These are phyloP conservation scores for Globisporangium ultimum DNA, from an alignment of 352 stramenopile species.

Conservation along the genomic window DNA sequence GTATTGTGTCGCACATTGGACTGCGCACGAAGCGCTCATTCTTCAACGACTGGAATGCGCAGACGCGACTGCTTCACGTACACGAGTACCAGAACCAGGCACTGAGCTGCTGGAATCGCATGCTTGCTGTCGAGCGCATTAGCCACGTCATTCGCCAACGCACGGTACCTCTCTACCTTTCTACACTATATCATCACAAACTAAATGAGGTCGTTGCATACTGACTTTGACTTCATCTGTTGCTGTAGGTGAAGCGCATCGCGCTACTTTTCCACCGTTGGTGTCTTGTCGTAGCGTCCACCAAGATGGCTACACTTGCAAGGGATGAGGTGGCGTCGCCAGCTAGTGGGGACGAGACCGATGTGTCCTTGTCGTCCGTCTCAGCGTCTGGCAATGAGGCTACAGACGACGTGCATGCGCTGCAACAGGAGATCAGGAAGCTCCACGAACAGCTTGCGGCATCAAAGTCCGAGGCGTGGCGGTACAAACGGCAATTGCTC, in stretches of 20 bases:
- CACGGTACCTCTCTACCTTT: constrained; percentile 28
- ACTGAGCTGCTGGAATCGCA: constrained; percentile 60
- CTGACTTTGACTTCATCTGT: neutral
- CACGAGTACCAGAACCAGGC: constrained; percentile 41
- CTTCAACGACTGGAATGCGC: constrained; percentile 41
- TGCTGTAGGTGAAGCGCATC: constrained; percentile 32
- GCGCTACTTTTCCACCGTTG: constrained; percentile 36
- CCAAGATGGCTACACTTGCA: constrained; percentile 6
- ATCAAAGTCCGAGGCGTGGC: constrained; percentile 67
- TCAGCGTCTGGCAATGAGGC: too few relatives aligned
- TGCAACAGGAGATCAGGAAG: constrained; percentile 69
- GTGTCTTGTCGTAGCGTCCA: constrained; percentile 8
- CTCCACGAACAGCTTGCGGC: constrained; percentile 61
- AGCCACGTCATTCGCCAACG: constrained; percentile 34
- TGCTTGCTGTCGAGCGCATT: constrained; percentile 62
- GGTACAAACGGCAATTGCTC: constrained; percentile 75
- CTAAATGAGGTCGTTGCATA: neutral
- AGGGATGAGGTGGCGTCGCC: too few relatives aligned
- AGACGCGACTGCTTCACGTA: constrained; percentile 30
- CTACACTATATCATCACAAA: neutral
- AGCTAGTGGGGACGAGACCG: too few relatives aligned
- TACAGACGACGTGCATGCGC: constrained; percentile 21
- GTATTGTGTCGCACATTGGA: constrained; percentile 31
- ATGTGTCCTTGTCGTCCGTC: too few relatives aligned
- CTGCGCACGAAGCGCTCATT: constrained; percentile 22